Conservation (phyloP, 495 filamentous ascomycete species). For the Talaromyces ruber region DNA sequence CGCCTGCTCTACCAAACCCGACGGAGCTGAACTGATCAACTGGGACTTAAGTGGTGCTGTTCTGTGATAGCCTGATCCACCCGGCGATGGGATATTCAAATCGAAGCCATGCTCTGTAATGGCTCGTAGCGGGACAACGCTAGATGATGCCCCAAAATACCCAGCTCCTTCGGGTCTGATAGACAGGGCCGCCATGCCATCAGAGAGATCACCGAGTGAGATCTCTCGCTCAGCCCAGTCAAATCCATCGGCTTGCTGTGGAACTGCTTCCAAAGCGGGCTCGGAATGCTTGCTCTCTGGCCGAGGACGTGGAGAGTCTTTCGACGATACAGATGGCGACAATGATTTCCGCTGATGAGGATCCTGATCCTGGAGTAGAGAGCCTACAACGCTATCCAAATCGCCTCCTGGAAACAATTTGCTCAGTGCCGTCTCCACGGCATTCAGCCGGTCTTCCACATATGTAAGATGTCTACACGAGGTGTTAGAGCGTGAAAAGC, state of each 20-base stretch:
- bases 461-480: conserved; percentile 35
- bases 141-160: conserved; percentile 42
- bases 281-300: conserved; percentile 14
- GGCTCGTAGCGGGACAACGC: conserved; percentile 36
- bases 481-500: conserved; percentile 4
- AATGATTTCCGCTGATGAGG: conserved; percentile 17
- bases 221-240: conserved; percentile 43
- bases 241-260: conserved; percentile 43
- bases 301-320: conserved; percentile 30
- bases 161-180: conserved; percentile 41
- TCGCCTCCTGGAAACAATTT: conserved; percentile 38
- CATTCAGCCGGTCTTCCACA: conserved; percentile 39
- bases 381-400: conserved; percentile 36
- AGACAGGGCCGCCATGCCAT: conserved; percentile 46
- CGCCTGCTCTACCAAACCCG: conserved; percentile 24
- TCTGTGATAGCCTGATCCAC: conserved; percentile 17
- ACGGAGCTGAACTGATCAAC: conserved; percentile 28
- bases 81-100: conserved; percentile 26
- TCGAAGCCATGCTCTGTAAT: conserved; percentile 39
- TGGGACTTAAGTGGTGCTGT: conserved; percentile 6
- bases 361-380: conserved; percentile 34
- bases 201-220: conserved; percentile 33
- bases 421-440: conserved; percentile 35
- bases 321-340: conserved; percentile 18
- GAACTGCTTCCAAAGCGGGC: conserved; percentile 34